phyloP scores from a whole-genome alignment of 2,329 filamentous ascomycete genomes.

The Diplodia intermedia region DNA sequence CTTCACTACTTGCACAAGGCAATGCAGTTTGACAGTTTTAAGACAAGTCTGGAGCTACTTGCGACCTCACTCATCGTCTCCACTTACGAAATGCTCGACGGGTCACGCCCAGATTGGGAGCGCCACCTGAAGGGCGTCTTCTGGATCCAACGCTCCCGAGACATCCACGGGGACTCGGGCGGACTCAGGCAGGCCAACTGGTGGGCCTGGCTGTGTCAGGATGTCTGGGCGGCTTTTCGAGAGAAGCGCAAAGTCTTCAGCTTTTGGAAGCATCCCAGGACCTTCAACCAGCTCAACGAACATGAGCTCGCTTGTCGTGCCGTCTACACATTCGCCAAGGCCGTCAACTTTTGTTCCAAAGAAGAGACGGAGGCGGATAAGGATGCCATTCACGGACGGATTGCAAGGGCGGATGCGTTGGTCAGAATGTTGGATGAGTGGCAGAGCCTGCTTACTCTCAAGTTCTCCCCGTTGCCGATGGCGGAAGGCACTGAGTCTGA shows the following conservation, averaged over 20 bases:
- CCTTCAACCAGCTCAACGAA: constrained; percentile 56
- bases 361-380: constrained; percentile 55
- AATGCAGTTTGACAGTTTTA: constrained; percentile 64
- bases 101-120: constrained; percentile 64
- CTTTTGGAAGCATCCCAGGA: constrained; percentile 63
- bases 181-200: constrained; percentile 65
- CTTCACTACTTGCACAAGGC: constrained; percentile 67
- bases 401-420: constrained; percentile 55
- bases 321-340: constrained; percentile 63
- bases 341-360: constrained; percentile 65
- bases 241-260: constrained; percentile 63
- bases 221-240: constrained; percentile 69
- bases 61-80: constrained; percentile 67
- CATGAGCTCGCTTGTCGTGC: constrained; percentile 62
- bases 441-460: constrained; percentile 52
- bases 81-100: constrained; percentile 70
- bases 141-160: constrained; percentile 69
- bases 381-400: constrained; percentile 49
- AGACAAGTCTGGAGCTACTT: constrained; percentile 63
- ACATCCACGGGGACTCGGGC: constrained; percentile 65
- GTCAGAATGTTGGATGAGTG: constrained; percentile 61
- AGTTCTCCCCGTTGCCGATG: constrained; percentile 53
- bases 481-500: neutral
- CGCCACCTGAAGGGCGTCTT: constrained; percentile 69
- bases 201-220: constrained; percentile 72